A percentile compares a stretch with the other conserved stretches of the same genome.
Evolutionary conservation across 1,284 basidiomycete species (phyloP).

Genomic region (Veloboletus limbatus): DNA sequence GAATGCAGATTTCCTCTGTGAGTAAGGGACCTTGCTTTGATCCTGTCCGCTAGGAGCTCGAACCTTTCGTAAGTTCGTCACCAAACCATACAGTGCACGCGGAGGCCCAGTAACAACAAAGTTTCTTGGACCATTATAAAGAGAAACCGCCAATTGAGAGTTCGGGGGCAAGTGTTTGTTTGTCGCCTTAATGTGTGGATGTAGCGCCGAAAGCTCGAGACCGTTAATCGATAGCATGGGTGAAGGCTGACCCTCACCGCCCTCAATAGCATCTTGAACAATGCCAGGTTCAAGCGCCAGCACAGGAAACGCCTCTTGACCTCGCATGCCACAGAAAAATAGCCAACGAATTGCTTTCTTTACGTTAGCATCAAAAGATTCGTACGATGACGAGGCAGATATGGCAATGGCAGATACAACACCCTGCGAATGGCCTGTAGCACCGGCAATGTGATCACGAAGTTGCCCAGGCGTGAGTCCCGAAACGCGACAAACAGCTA

Average conservation of each 20-base stretch:
- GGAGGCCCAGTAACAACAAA: conserved; percentile 95
- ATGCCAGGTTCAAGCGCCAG: conserved; percentile 88
- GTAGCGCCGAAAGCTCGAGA: conserved; percentile 73
- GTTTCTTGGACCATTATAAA: conserved; percentile 88
- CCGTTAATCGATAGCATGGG: conserved; percentile 94
- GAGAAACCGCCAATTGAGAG: conserved; percentile 81
- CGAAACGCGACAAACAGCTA: conserved; percentile 74
- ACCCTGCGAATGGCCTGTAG: conserved; percentile 97
- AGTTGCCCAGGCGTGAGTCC: conserved; percentile 80
- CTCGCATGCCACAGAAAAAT: conserved; percentile 91
- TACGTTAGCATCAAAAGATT: conserved; percentile 73
- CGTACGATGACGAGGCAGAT: conserved; percentile 75
- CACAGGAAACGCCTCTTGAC: conserved; percentile 94
- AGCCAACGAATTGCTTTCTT: conserved; percentile 87
- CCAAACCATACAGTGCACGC: conserved; percentile 91
- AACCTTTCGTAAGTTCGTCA: conserved; percentile 86
- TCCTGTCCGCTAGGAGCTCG: conserved; percentile 86
- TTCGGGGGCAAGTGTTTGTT: conserved; percentile 83
- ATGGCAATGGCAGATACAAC: conserved; percentile 90
- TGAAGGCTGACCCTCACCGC: conserved; percentile 89
- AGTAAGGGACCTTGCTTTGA: conserved; percentile 92
- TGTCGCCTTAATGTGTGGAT: conserved; percentile 83
- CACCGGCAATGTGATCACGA: conserved; percentile 73
- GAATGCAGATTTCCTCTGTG: conserved; percentile 94
- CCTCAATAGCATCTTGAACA: conserved; percentile 84